phyloP scores from a whole-genome alignment of 1,139 yeast species.

The Saccharomyces uvarum region DNA sequence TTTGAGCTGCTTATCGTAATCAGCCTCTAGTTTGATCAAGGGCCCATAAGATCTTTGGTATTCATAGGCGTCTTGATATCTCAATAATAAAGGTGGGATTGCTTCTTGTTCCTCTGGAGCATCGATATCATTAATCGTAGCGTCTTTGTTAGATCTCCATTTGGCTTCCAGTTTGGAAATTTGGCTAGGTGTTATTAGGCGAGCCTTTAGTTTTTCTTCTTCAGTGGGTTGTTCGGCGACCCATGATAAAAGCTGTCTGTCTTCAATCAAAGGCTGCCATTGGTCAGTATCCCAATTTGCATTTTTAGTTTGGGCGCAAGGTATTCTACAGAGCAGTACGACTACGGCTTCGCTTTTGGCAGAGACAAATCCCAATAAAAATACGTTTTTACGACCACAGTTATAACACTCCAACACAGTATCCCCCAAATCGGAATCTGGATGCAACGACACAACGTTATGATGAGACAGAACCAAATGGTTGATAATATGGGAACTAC shows the following conservation, averaged over 20 bases:
- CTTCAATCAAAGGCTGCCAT: constrained; percentile 84
- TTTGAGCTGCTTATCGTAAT: constrained; percentile 63
- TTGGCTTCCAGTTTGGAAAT: constrained; percentile 68
- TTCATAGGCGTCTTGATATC: constrained; percentile 77
- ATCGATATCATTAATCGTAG: constrained; percentile 54
- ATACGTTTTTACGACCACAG: constrained; percentile 78
- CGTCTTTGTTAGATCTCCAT: constrained; percentile 69
- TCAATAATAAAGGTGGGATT: constrained; percentile 61
- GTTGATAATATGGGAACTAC: constrained; percentile 75
- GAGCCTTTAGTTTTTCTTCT: constrained; percentile 51
- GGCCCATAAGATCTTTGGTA: constrained; percentile 86
- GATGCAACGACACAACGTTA: constrained; percentile 65
- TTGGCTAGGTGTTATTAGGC: constrained; percentile 53
- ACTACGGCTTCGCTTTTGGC: constrained; percentile 85
- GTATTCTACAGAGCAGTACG: constrained; percentile 78
- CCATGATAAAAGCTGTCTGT: constrained; percentile 75
- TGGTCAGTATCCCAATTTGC: constrained; percentile 78
- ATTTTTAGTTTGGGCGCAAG: constrained; percentile 76
- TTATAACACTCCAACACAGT: constrained; percentile 82
- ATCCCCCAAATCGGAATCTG: constrained; percentile 77
- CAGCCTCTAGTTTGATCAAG: constrained; percentile 71
- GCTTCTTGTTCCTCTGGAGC: constrained; percentile 52
- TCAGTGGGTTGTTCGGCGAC: constrained; percentile 64
- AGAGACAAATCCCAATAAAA: constrained; percentile 77
- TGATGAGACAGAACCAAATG: constrained; percentile 81